phyloP scores from a whole-genome alignment of 2,329 filamentous ascomycete genomes.

The Chlorencoelia australis region DNA sequence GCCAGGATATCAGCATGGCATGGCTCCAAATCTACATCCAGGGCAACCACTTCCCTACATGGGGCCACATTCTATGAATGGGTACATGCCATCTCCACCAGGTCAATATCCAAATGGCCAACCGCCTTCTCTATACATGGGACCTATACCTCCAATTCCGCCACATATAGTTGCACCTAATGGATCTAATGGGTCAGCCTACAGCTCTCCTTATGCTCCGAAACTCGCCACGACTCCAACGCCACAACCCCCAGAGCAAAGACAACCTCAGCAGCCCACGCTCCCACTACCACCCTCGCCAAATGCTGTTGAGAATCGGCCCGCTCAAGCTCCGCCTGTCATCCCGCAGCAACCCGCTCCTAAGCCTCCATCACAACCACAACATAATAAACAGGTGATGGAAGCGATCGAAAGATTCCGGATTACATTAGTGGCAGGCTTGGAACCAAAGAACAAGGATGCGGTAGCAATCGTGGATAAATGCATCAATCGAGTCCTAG shows the following conservation, averaged over 20 bases:
- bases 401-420: slow-evolving; percentile 21
- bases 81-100: slow-evolving; percentile 4
- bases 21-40: slow-evolving; percentile 10
- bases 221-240: slow-evolving; percentile 17
- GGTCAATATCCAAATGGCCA: slow-evolving; percentile 10
- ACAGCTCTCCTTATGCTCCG: slow-evolving; percentile 28
- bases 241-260: slow-evolving; percentile 5
- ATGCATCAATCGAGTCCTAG: slow-evolving; percentile 24
- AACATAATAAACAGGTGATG: neutral
- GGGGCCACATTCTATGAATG: slow-evolving; percentile 10
- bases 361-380: slow-evolving; percentile 1
- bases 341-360: slow-evolving; percentile 3
- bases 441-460: slow-evolving; percentile 14
- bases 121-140: slow-evolving; percentile 6
- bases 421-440: slow-evolving; percentile 11
- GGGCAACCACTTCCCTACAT: slow-evolving; percentile 19
- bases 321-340: neutral
- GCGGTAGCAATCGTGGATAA: slow-evolving; percentile 24
- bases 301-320: too few species aligned
- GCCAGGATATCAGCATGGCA: slow-evolving; percentile 21
- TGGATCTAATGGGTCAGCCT: slow-evolving; percentile 13
- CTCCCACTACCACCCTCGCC: slow-evolving; percentile 2
- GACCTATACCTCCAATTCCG: slow-evolving; percentile 14
- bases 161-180: slow-evolving; percentile 16
- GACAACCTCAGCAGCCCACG: slow-evolving; percentile 8